Base-by-base conservation (phyloP, 192 early-diverging fungal genomes). In the Polychytrium aggregatum region DNA sequence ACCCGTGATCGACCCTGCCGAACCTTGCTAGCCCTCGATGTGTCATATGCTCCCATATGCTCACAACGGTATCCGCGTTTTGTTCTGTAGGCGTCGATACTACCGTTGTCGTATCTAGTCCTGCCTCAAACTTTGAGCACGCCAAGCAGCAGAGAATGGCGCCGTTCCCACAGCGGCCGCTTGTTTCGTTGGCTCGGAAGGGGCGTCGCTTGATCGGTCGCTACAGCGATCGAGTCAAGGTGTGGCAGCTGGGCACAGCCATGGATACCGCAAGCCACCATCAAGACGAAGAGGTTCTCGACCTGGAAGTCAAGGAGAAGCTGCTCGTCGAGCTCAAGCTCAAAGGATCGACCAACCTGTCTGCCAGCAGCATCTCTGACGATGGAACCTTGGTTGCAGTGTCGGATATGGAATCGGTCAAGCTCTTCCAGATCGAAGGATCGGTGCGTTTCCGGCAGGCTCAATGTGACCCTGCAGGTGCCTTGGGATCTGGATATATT, bases 371-470 rank as follows among this genome's bases (percentile, higher is more conserved):
- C 2, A 72, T 98, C 7, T 92, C 91, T 20, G 65, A 82, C 41
- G 76, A 90, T 58, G 90, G 89, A 14, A 45, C 65, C 10, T 85
- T 87, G 81, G 75, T 98, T 44, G 86, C 85, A 1, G 82, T 83
- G 5, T 77, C 90, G 17, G 84, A 91, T 53, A 72, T 83, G 18
- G 77, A 85, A 22, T 46, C 44, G 29, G 60, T 71, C 11, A 65
- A 62, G 36, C 46, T 74, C 17, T 74, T 63, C 50, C 25, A 38
- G 0, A 41, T 73, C 16, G 43, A 51, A n/a, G n/a, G n/a, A n/a
- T n/a, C n/a, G n/a, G n/a, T n/a, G n/a, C n/a, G n/a, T n/a, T n/a
- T n/a, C n/a, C n/a, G n/a, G n/a, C n/a, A n/a, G 41, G 25, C 44
- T 52, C 29, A n/a, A 41, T 10, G n/a, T n/a, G n/a, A n/a, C n/a